Conservation (phyloP, 1,284 basidiomycete species). For the Ganoderma sinense region DNA sequence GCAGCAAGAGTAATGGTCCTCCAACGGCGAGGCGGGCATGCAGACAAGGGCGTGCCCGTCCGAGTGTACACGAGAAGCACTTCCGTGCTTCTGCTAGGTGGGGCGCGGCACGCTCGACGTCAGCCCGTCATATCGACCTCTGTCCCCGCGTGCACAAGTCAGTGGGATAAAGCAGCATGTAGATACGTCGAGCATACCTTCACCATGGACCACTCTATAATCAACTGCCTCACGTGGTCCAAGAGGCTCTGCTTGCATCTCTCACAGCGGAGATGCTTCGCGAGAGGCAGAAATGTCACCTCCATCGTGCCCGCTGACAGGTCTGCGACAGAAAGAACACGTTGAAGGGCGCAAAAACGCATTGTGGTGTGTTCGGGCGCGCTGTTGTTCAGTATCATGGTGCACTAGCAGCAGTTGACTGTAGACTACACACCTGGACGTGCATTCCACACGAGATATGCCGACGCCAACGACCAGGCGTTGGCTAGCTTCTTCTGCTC, state of each 20-base stretch:
- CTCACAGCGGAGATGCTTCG: conserved; percentile 45
- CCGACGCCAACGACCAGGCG: conserved; percentile 48
- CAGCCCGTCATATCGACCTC: conserved; percentile 22
- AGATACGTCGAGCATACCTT: conserved; percentile 54
- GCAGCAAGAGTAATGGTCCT: too few relatives aligned
- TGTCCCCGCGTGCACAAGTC: neutral
- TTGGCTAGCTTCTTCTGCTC: conserved; percentile 49
- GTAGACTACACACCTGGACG: conserved; percentile 42
- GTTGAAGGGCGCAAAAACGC: neutral
- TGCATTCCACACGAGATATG: conserved; percentile 49
- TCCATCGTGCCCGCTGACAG: conserved; percentile 45
- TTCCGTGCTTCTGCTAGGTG: too few relatives aligned
- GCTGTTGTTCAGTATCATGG: conserved; percentile 6
- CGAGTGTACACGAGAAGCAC: too few relatives aligned
- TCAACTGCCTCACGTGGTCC: conserved; percentile 71
- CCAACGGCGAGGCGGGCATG: too few relatives aligned
- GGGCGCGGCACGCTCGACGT: too few relatives aligned
- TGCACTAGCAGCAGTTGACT: neutral
- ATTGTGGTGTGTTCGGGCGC: neutral
- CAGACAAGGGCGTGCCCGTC: too few relatives aligned
- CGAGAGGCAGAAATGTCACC: conserved; percentile 42
- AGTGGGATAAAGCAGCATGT: neutral
- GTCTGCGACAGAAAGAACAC: conserved; percentile 31
- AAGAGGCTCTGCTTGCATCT: conserved; percentile 65
- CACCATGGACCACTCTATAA: conserved; percentile 80